Percentiles rank a stretch among this genome's conserved stretches.
Evolutionary conservation across 2,329 filamentous ascomycete species (phyloP).

Genomic region (Neofusicoccum sp.): DNA sequence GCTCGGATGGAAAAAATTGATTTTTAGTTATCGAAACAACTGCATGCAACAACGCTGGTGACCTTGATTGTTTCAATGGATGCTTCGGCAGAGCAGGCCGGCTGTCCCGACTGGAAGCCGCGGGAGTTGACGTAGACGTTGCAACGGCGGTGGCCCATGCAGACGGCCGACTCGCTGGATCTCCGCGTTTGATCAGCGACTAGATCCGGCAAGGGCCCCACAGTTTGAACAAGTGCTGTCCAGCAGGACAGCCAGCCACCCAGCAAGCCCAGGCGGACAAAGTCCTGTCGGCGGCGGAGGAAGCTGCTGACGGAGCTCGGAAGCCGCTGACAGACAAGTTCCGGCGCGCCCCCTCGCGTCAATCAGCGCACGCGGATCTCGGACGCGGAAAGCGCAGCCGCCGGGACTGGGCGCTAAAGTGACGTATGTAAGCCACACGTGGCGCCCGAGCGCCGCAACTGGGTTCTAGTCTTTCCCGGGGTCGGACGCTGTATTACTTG

Average conservation of each 20-base stretch:
- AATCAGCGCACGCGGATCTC: neutral
- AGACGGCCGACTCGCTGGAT: neutral
- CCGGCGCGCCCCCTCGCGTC: neutral
- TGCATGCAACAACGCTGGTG: too few species aligned
- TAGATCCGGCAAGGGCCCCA: conserved; percentile 1
- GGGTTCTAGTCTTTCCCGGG: neutral
- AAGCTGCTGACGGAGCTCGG: neutral
- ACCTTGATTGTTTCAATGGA: neutral
- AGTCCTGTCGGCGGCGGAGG: neutral
- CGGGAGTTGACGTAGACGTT: conserved; percentile 4
- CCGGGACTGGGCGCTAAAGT: conserved; percentile 5
- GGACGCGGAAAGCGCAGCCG: neutral
- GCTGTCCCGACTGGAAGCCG: neutral
- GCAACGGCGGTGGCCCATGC: conserved; percentile 8
- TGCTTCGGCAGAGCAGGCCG: too few species aligned
- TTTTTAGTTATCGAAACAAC: too few species aligned
- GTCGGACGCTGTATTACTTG: neutral
- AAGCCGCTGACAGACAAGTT: neutral
- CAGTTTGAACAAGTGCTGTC: neutral
- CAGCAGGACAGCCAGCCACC: neutral
- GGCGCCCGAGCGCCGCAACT: conserved; percentile 9
- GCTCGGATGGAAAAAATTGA: too few species aligned
- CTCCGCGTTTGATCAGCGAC: conserved; percentile 11
- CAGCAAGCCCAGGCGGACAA: neutral
- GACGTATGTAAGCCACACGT: conserved; percentile 9